Base-by-base conservation (phyloP, 345 rosid species). In the Cardiospermum halicacabum region DNA sequence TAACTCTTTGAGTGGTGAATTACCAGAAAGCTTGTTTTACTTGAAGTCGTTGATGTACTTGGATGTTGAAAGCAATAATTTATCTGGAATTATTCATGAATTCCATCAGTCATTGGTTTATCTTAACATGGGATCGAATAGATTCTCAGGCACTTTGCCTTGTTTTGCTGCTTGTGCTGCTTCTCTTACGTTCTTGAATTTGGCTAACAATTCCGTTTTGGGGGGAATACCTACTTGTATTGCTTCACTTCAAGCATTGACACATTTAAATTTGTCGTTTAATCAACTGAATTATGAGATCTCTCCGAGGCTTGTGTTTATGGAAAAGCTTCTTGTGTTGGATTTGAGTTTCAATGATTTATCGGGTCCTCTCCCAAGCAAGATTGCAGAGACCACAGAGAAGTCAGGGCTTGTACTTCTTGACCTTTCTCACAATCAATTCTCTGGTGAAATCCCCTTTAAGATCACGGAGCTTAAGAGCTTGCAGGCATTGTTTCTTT, bases 201-300 rank as follows among this genome's bases (percentile, higher is more conserved):
- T 89, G 31, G 91, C 85, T 34, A 72, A 77, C 30, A 93, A 93
- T 73, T 79, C 84, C 62, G 65, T 93, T 31, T 65, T 81, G 43
- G 98, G 98, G 57, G 98, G 98, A 1, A 78, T 93, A 45, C 97
- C 98, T 72, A 85, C 96, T 5, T 92, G 98, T 74, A 76, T 92
- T 42, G 81, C 87, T 54, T 85, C 95, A 5, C 74, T 89, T 9
- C 21, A 73, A 56, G 75, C 73, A 25, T 63, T 93, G 74, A 74
- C 67, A 1, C 88, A 81, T 75, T 59, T 93, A 31, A 93, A 93
- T 77, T 75, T 93, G 16, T 89, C 97, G 0, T 79, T 56, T 49
- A 93, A 93, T 68, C 84, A 55, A 65, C 73, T 93, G 60, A 76
- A 61, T 60, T 82, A 84, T 73, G 87, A 75, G 65, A 71, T 92